phyloP scores from a whole-genome alignment of 306 rosid species.

The Chamaecrista fasciculata region DNA sequence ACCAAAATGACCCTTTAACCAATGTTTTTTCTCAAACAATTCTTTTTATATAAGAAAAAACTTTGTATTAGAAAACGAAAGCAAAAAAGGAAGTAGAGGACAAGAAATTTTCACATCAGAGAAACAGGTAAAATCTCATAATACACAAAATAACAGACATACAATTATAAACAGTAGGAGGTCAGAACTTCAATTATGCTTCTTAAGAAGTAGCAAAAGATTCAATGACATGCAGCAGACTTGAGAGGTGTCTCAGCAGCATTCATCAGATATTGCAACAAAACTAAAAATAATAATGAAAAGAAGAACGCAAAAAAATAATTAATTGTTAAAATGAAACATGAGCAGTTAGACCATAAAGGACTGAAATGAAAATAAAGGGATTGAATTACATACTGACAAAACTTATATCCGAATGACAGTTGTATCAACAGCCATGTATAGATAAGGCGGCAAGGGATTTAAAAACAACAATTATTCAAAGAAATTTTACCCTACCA shows the following conservation, averaged over 20 bases:
- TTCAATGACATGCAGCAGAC: not conserved
- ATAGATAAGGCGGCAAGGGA: conserved; percentile 23
- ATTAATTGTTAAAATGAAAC: not conserved
- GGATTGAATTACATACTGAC: not conserved
- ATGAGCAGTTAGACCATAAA: not conserved
- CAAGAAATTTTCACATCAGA: not conserved
- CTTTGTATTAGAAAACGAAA: too few species aligned
- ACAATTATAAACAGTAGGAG: not conserved
- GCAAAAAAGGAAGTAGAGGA: too few species aligned
- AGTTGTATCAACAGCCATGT: conserved; percentile 25
- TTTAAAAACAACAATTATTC: conserved; percentile 28
- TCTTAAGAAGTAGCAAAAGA: not conserved
- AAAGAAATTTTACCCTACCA: conserved; percentile 45
- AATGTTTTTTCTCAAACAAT: not conserved
- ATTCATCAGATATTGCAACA: not conserved
- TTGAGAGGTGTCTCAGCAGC: not conserved
- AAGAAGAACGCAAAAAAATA: not conserved
- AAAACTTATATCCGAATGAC: conserved; percentile 33
- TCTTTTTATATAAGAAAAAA: too few species aligned
- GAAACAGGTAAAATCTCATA: not conserved
- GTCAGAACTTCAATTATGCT: not conserved
- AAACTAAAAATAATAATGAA: not conserved
- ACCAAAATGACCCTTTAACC: too few species aligned
- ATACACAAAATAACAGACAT: not conserved
- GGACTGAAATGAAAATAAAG: not conserved